Conservation (phyloP, 768 basidiomycete genomes). For the Phanerochaete sordida region DNA sequence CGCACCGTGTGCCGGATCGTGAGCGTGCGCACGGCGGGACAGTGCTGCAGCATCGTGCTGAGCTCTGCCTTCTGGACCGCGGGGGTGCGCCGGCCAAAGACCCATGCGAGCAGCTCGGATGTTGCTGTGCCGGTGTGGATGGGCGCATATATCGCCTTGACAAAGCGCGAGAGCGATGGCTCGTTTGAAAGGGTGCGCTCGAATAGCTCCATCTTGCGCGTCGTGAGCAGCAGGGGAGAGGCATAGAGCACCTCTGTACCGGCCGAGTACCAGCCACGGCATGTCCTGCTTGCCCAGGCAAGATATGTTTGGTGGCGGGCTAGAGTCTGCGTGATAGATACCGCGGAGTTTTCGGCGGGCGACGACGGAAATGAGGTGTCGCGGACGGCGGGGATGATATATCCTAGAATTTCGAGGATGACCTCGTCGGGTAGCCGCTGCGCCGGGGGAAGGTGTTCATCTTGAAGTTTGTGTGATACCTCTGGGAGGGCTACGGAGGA, state of each 20-base stretch:
- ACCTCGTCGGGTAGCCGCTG: conserved; percentile 8
- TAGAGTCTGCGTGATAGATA: neutral
- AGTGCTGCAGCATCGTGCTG: neutral
- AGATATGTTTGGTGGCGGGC: conserved; percentile 1
- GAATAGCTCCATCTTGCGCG: conserved; percentile 5
- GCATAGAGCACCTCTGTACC: conserved; percentile 5
- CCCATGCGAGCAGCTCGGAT: conserved; percentile 7
- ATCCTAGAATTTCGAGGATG: conserved; percentile 1
- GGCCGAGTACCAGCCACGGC: conserved; percentile 5
- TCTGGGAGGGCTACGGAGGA: neutral
- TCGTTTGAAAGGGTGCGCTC: conserved; percentile 3
- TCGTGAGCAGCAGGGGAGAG: neutral
- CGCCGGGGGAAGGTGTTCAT: neutral
- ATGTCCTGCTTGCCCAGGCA: conserved; percentile 6
- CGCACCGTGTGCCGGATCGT: conserved; percentile 7
- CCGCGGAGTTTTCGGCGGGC: neutral
- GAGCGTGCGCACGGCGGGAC: conserved; percentile 2
- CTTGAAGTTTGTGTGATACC: neutral
- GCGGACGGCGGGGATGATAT: neutral
- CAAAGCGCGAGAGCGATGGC: conserved; percentile 5
- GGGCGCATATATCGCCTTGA: conserved; percentile 11
- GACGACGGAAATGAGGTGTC: neutral
- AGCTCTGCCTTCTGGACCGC: conserved; percentile 4
- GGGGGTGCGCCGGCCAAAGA: conserved; percentile 1
- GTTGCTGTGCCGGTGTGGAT: neutral